Evolutionary conservation across 75 land plant genomes (phyloP).

Genomic region (Picea glauca): DNA sequence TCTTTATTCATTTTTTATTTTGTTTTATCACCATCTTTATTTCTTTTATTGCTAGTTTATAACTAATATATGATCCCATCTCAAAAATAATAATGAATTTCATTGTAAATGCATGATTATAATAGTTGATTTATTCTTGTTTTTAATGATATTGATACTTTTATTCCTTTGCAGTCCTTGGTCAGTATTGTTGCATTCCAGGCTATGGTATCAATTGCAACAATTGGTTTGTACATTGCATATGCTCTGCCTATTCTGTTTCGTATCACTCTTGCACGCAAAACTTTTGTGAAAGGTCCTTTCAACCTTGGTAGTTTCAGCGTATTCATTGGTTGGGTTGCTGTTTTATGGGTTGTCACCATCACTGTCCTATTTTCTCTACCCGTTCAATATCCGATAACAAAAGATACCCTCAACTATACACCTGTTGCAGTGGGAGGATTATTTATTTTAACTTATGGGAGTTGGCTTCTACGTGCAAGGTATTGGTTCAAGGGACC

Average conservation of each 20-base stretch:
- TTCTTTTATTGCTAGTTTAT: neutral
- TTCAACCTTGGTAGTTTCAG: constrained; percentile 66
- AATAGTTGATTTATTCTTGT: neutral
- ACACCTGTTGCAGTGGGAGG: constrained; percentile 90
- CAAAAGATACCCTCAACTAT: constrained; percentile 65
- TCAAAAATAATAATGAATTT: neutral
- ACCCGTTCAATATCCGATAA: constrained; percentile 70
- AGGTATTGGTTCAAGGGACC: constrained; percentile 89
- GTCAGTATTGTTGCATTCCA: constrained; percentile 85
- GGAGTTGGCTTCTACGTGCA: constrained; percentile 65
- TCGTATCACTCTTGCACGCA: constrained; percentile 64
- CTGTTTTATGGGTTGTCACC: constrained; percentile 78
- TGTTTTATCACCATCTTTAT: neutral
- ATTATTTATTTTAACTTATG: constrained; percentile 38
- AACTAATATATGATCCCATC: too few species aligned
- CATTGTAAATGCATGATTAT: too few species aligned
- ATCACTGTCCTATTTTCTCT: constrained; percentile 82
- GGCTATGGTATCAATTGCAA: constrained; percentile 90
- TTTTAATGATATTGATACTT: neutral
- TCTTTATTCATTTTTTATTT: too few species aligned
- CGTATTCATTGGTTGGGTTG: constrained; percentile 71
- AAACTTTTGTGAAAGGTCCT: constrained; percentile 69
- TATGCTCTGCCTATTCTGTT: constrained; percentile 81
- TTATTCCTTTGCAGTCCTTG: constrained; percentile 51
- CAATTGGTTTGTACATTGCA: constrained; percentile 77